Conservation (phyloP, 306 rosid genomes). For the Pyrus betulifolia region DNA sequence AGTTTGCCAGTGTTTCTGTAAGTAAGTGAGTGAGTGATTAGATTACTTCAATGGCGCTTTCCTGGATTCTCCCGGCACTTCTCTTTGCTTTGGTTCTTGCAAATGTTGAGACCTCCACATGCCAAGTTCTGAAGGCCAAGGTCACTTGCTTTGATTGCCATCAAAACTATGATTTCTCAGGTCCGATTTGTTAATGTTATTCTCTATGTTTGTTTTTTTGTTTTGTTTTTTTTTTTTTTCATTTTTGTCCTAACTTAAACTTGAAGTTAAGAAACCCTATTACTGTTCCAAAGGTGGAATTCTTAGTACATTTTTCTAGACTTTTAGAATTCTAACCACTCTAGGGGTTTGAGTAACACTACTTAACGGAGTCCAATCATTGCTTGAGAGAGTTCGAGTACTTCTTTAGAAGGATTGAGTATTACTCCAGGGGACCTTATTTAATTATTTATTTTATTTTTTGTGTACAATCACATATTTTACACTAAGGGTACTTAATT, state of each 20-base stretch:
- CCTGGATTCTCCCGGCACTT: constrained; percentile 28
- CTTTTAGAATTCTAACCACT: not conserved
- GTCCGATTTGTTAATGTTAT: constrained; percentile 11
- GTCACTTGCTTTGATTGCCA: constrained; percentile 70
- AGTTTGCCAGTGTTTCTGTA: not conserved
- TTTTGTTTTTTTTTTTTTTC: not conserved
- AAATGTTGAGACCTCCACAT: constrained; percentile 30
- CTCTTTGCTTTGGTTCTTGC: constrained; percentile 38
- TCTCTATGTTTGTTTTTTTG: not conserved
- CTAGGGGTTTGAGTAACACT: not conserved
- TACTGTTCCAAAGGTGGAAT: not conserved
- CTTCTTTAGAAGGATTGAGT: too few species aligned
- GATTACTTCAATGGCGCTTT: constrained; percentile 42
- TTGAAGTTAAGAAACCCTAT: not conserved
- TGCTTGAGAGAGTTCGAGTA: too few species aligned
- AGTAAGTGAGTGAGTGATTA: not conserved
- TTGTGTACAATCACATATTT: too few species aligned
- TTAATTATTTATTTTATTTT: too few species aligned
- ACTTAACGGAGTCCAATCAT: too few species aligned
- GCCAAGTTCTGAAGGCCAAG: constrained; percentile 47
- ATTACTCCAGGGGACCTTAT: too few species aligned
- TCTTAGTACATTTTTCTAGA: not conserved
- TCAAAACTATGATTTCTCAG: constrained; percentile 43
- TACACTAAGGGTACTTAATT: too few species aligned
- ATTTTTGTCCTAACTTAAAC: not conserved